Base-by-base conservation (phyloP, 805 yeast genomes). In the Yarrowia divulgata region DNA sequence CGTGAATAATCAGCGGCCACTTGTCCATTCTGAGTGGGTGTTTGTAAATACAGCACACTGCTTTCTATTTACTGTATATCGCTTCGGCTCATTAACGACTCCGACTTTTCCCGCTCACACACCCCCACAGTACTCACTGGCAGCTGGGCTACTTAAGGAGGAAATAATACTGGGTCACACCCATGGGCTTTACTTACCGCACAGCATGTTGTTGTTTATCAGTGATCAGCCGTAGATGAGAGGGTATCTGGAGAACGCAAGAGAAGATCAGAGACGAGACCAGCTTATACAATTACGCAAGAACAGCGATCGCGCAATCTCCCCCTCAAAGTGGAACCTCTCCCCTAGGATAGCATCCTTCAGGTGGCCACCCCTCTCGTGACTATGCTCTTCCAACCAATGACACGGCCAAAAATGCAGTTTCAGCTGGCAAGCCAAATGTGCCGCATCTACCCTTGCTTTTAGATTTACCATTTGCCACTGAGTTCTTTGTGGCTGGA, bases 401-500 rank as follows among this genome's bases (percentile, higher is more conserved):
- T 57, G 63, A 29, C 63, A 40, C 63, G 46, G 60, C 46, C 60
- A 54, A 54, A 54, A 54, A 54, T 39, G 60, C 48, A 16, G 48
- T 57, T 57, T 57, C 63, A 54, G 19, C 23, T 57, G 60, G 34
- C 37, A 48, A 60, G 34, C 19, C 52, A 43, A 60, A 45, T 60
- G 66, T 60, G 66, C 66, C 66, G 66, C 66, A 34, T 60, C 66
- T 12, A 43, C 52, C 64, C 52, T 60, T 45, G 66, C 66, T 60
- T 60, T 43, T 39, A 45, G 66, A 43, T 60, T 60, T 19, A 14
- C 50, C 40, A 60, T 60, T 60, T 60, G 66, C 66, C 66, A 60
- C 66, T 60, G 52, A 39, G 34, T 34, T 60, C 66, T 60, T 60
- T 60, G 66, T 60, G 66, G 66, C 66, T 45, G 50, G 52, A 60